Base-by-base conservation (phyloP, 2,329 filamentous ascomycete species). In the Torrubiellomyces zombiae region DNA sequence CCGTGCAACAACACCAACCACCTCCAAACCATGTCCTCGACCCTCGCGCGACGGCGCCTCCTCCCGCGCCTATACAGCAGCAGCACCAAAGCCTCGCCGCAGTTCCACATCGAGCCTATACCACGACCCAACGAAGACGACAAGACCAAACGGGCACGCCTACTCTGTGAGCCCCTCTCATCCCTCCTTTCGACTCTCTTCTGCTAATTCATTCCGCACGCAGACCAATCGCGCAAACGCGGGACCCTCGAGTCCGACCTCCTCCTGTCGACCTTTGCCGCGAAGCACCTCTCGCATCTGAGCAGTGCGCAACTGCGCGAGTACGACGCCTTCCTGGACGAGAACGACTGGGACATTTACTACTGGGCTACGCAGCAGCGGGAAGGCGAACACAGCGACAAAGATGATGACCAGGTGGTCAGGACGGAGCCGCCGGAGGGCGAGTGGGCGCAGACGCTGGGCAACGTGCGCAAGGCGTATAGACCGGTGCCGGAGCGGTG, bases 271-370 rank as follows among this genome's bases (percentile, higher is more conserved):
- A 98, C 89, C 37, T 98, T 98, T 49, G 89, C 89, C 35, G 71
- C 86, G 37, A 59, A 63, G 27, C 65, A 91, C 52, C 73, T 98
- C 13, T 58, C 63, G 21, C 58, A 56, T 32, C 92, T 98, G 80
- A 68, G 67, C 2, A 51, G 59, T 5, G 52, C 61, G 25, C 78
- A 91, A 45, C 72, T 95, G 39, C 54, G 67, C 39, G 70, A 92
- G 52, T 95, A 89, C 58, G 86, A 95, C 50, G 59, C 66, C 15
- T 91, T 98, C 60, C 72, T 98, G 28, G 89, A 98, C 53, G 89
- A 98, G 57, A 98, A 98, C 53, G 89, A 98, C 58, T 98, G 89
- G 89, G 89, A 98, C 50, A 94, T 98, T 33, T 98, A 98, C 63
- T 98, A 98, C 64, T 98, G 89, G 89, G 82, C 80, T 4, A 98